Evolutionary conservation across 495 filamentous ascomycete species (phyloP).

Genomic region (Oleoguttula mirabilis): DNA sequence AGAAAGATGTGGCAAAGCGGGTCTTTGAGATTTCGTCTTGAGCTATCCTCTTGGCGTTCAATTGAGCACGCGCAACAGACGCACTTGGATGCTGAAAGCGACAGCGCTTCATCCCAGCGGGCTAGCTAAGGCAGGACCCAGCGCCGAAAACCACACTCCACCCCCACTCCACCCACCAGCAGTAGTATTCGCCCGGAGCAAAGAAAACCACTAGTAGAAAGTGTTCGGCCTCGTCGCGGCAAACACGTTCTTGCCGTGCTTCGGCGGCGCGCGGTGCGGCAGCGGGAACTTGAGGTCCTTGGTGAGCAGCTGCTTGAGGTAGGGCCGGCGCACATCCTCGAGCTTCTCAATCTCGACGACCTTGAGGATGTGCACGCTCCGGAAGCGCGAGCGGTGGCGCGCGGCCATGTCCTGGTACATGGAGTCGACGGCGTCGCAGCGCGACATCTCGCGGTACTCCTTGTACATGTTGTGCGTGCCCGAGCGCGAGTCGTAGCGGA

Average conservation of each 20-base stretch:
- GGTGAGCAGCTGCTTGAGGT: conserved; percentile 94
- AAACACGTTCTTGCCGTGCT: conserved; percentile 74
- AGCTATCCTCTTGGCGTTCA: too few species aligned
- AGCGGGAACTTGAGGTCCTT: conserved; percentile 97
- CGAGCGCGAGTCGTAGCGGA: conserved; percentile 98
- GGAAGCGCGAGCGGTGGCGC: conserved; percentile 92
- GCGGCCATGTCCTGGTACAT: conserved; percentile 99
- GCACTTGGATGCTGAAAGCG: too few species aligned
- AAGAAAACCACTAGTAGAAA: conserved; percentile 55
- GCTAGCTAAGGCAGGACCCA: too few species aligned
- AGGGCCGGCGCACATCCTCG: conserved; percentile 87
- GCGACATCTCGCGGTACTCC: conserved; percentile 97
- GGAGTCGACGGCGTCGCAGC: conserved; percentile 85
- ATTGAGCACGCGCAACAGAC: too few species aligned
- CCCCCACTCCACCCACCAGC: too few species aligned
- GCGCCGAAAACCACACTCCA: too few species aligned
- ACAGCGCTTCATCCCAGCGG: too few species aligned
- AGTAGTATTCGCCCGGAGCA: too few species aligned
- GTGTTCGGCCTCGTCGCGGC: conserved; percentile 81
- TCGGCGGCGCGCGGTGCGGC: conserved; percentile 82
- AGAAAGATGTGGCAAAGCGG: too few species aligned
- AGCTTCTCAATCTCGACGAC: conserved; percentile 91
- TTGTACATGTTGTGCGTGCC: conserved; percentile 99
- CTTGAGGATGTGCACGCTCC: conserved; percentile 95
- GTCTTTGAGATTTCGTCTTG: too few species aligned